A percentile compares a stretch with the other conserved stretches of the same genome.
These are phyloP conservation scores for Rhodotorula sp. DNA, from an alignment of 1,284 basidiomycete genomes.

Conservation along the genomic window DNA sequence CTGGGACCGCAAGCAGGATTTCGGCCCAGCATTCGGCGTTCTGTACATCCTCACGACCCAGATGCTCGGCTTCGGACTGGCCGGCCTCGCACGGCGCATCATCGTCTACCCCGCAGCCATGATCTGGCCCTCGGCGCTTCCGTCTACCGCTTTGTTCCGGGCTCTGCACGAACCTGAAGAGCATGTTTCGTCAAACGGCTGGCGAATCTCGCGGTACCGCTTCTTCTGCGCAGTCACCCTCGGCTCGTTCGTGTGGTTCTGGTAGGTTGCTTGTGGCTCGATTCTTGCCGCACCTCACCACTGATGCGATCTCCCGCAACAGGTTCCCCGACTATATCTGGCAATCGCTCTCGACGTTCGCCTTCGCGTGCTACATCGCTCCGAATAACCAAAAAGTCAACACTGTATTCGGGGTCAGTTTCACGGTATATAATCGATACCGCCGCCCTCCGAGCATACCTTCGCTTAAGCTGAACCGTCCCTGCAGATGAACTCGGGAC, in stretches of 20 bases:
- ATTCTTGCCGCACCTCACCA: background rate
- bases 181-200: background rate
- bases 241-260: slow-evolving; percentile 14
- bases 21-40: slow-evolving; percentile 28
- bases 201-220: slow-evolving; percentile 2
- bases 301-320: background rate
- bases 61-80: slow-evolving; percentile 42
- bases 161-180: slow-evolving; percentile 10
- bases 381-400: slow-evolving; percentile 79
- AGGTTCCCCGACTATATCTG: slow-evolving; percentile 56
- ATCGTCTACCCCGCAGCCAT: slow-evolving; percentile 39
- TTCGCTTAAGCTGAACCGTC: background rate
- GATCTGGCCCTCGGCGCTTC: slow-evolving; percentile 53
- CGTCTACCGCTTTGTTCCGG: slow-evolving; percentile 51
- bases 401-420: slow-evolving; percentile 72
- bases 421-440: no score
- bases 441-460: background rate
- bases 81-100: slow-evolving; percentile 32
- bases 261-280: background rate
- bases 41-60: slow-evolving; percentile 48
- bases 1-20: slow-evolving; percentile 1
- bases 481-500: slow-evolving; percentile 60
- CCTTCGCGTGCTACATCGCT: slow-evolving; percentile 87
- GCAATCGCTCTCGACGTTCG: slow-evolving; percentile 75
- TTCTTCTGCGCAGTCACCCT: slow-evolving; percentile 8